phyloP scores from a whole-genome alignment of 2,329 filamentous ascomycete genomes.

The Sphaerulina populicola region DNA sequence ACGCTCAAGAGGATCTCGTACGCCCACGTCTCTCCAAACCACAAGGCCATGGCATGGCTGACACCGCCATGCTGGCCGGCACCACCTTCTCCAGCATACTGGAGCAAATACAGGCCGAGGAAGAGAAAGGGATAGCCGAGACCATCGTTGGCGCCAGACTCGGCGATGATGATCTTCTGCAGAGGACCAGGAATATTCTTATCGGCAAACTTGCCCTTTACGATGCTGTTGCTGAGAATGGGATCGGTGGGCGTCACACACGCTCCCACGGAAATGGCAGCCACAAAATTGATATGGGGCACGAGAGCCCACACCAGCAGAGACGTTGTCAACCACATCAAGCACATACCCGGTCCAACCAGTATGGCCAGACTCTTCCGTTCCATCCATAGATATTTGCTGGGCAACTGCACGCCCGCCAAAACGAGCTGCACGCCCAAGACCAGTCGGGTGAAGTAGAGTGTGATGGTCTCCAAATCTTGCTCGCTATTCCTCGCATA shows the following conservation, averaged over 20 bases:
- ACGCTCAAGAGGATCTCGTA: conserved; percentile 76
- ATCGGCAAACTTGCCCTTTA: conserved; percentile 89
- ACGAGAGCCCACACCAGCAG: conserved; percentile 69
- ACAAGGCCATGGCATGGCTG: conserved; percentile 61
- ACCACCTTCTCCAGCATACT: conserved; percentile 57
- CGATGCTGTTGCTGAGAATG: conserved; percentile 77
- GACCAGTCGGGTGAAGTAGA: conserved; percentile 79
- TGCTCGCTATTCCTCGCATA: conserved; percentile 55
- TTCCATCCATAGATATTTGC: conserved; percentile 68
- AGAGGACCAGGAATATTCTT: conserved; percentile 75
- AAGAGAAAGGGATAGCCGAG: conserved; percentile 84
- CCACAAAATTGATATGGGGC: conserved; percentile 62
- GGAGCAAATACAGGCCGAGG: conserved; percentile 72
- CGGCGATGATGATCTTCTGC: conserved; percentile 58
- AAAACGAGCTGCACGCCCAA: conserved; percentile 85
- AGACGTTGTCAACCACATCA: conserved; percentile 80
- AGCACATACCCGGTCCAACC: conserved; percentile 73
- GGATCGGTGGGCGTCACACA: conserved; percentile 92
- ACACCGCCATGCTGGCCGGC: conserved; percentile 51
- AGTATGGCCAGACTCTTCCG: conserved; percentile 68
- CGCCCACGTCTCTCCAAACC: conserved; percentile 78
- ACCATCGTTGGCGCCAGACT: conserved; percentile 84
- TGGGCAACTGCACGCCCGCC: conserved; percentile 79
- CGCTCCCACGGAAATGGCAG: conserved; percentile 70
- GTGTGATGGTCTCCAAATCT: conserved; percentile 62